Conservation (phyloP, 2,329 filamentous ascomycete genomes). For the Erysiphe pulchra region DNA sequence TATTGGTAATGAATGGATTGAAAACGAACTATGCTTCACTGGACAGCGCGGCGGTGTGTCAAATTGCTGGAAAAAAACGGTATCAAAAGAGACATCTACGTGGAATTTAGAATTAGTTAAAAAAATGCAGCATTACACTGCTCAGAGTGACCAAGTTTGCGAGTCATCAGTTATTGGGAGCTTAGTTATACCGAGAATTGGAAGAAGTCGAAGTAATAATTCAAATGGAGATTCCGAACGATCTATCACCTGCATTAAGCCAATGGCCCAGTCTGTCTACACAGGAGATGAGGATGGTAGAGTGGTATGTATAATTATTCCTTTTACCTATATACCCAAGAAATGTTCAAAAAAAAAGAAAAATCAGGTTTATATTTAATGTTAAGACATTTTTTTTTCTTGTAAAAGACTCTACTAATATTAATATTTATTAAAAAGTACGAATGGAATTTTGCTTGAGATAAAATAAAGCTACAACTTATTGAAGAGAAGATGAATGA, state of each 20-base stretch:
- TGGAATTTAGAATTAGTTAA: conserved; percentile 53
- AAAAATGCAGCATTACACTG: conserved; percentile 48
- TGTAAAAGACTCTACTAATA: no score
- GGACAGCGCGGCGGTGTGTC: conserved; percentile 67
- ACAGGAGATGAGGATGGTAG: conserved; percentile 82
- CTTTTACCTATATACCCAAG: no score
- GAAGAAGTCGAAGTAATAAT: conserved; percentile 2
- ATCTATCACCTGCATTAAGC: conserved; percentile 64
- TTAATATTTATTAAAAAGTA: no score
- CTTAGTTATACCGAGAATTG: conserved; percentile 3
- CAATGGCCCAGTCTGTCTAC: conserved; percentile 64
- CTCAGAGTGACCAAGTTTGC: conserved; percentile 34
- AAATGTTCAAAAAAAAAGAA: no score
- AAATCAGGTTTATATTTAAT: no score
- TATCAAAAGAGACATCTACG: conserved; percentile 17
- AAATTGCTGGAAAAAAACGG: conserved; percentile 42
- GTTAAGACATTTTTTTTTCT: no score
- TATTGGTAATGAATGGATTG: conserved; percentile 74
- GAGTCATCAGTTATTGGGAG: conserved; percentile 7
- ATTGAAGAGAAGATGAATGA: no score
- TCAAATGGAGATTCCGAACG: conserved; percentile 24
- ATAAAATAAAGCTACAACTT: no score
- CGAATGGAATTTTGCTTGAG: no score
- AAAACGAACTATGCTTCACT: conserved; percentile 66
- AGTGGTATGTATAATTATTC: conserved; percentile 36